phyloP scores from a whole-genome alignment of 257 asterid species.

The Primulina tabacum region DNA sequence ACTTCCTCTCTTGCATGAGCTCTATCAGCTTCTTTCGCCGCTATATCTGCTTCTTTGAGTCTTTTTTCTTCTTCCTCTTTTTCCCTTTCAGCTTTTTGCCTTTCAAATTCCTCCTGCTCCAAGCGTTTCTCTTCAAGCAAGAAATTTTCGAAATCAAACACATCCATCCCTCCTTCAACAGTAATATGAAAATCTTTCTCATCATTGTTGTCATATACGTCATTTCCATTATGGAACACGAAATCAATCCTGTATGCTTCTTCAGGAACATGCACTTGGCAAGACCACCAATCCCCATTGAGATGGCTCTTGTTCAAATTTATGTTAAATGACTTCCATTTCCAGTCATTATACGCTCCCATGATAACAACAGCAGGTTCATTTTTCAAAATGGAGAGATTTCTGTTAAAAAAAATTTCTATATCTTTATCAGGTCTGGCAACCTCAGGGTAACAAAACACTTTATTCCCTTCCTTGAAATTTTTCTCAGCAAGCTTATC shows the following conservation, averaged over 20 bases:
- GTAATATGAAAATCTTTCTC: conserved; percentile 64
- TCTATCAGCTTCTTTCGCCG: conserved; percentile 72
- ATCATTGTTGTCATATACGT: conserved; percentile 82
- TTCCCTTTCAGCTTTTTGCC: conserved; percentile 76
- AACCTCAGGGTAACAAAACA: conserved; percentile 69
- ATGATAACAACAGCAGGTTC: conserved; percentile 68
- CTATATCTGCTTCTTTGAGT: conserved; percentile 73
- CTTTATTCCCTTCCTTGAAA: conserved; percentile 54
- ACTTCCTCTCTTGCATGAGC: conserved; percentile 67
- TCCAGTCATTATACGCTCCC: conserved; percentile 94
- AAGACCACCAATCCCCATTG: conserved; percentile 93
- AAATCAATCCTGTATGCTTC: conserved; percentile 91
- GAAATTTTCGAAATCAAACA: conserved; percentile 72
- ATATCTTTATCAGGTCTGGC: conserved; percentile 73
- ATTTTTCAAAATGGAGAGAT: conserved; percentile 69
- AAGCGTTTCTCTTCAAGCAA: conserved; percentile 83
- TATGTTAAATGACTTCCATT: conserved; percentile 71
- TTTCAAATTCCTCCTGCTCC: conserved; percentile 65
- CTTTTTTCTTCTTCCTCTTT: conserved; percentile 65
- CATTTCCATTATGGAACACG: conserved; percentile 80
- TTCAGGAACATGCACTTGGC: conserved; percentile 76
- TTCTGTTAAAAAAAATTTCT: conserved; percentile 68
- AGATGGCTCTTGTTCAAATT: conserved; percentile 66
- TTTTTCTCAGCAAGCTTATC: conserved; percentile 69
- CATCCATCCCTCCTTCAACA: conserved; percentile 78